Conservation (phyloP, 1,139 yeast species). For the Blastobotrys elegans region DNA sequence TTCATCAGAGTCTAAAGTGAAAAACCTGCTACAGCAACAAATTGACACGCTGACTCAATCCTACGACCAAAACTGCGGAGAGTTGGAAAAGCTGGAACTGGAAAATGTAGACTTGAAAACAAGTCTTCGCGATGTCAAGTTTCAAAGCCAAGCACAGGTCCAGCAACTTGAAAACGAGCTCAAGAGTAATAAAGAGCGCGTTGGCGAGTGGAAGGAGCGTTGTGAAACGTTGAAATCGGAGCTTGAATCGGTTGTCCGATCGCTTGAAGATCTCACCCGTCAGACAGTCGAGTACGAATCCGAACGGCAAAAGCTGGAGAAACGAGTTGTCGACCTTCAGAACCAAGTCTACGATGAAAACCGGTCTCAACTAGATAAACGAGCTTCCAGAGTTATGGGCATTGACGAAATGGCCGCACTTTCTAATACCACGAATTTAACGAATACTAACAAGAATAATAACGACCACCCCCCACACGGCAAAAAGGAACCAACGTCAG, state of each 20-base stretch:
- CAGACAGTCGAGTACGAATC: slow-evolving; percentile 36
- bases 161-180: slow-evolving; percentile 29
- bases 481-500: slow-evolving; percentile 26
- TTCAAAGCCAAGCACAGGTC: slow-evolving; percentile 28
- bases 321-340: slow-evolving; percentile 28
- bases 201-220: slow-evolving; percentile 31
- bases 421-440: no score
- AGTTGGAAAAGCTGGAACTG: slow-evolving; percentile 32
- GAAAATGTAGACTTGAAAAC: slow-evolving; percentile 35
- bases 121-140: slow-evolving; percentile 31
- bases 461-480: not conserved
- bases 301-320: slow-evolving; percentile 30
- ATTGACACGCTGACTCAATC: slow-evolving; percentile 22
- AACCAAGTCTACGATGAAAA: slow-evolving; percentile 21
- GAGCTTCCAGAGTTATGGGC: slow-evolving; percentile 21
- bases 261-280: slow-evolving; percentile 35
- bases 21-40: slow-evolving; percentile 20
- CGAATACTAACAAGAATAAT: slow-evolving; percentile 1
- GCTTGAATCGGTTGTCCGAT: slow-evolving; percentile 30
- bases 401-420: slow-evolving; percentile 13
- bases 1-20: slow-evolving; percentile 16
- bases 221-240: slow-evolving; percentile 31
- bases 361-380: slow-evolving; percentile 20
- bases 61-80: slow-evolving; percentile 26
- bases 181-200: slow-evolving; percentile 25